Percentiles rank a stretch among this genome's conserved stretches.
These are phyloP conservation scores for Bassia scoparia DNA, from an alignment of 148 eudicot genomes.

Conservation along the genomic window DNA sequence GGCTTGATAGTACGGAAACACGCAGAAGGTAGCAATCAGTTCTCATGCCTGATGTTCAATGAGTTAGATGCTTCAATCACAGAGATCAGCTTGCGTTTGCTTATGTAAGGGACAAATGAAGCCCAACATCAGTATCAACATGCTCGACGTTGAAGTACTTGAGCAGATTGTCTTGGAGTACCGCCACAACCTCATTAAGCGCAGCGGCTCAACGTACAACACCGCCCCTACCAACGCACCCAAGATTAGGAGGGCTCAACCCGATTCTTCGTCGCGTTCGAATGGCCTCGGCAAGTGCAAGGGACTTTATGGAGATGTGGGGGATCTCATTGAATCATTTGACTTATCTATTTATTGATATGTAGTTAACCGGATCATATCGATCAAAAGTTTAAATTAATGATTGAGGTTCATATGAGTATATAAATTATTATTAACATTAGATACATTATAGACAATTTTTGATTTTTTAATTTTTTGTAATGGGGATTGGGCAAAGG, in stretches of 20 bases:
- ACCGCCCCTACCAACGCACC: background rate
- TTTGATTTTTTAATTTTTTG: background rate
- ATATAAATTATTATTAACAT: background rate
- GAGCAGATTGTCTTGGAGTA: conserved; percentile 77
- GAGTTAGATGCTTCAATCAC: conserved; percentile 81
- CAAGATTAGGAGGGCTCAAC: conserved; percentile 40
- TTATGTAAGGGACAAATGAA: conserved; percentile 81
- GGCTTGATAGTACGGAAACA: conserved; percentile 80
- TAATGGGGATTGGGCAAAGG: background rate
- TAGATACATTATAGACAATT: no score
- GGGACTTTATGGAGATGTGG: conserved; percentile 67
- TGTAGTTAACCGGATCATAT: no score
- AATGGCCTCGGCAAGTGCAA: conserved; percentile 51
- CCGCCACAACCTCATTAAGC: conserved; percentile 70
- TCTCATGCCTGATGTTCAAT: conserved; percentile 80
- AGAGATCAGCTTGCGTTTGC: conserved; percentile 89
- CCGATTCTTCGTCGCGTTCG: conserved; percentile 32
- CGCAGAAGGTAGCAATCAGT: conserved; percentile 44
- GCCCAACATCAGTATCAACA: conserved; percentile 64
- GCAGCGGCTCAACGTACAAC: background rate
- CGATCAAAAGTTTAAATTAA: no score
- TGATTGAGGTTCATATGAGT: background rate
- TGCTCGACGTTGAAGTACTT: conserved; percentile 85
- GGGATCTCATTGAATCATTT: conserved; percentile 46
- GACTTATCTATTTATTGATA: background rate